These are phyloP conservation scores for Ilyonectria robusta DNA, from an alignment of 2,329 filamentous ascomycete species.

Conservation along the genomic window DNA sequence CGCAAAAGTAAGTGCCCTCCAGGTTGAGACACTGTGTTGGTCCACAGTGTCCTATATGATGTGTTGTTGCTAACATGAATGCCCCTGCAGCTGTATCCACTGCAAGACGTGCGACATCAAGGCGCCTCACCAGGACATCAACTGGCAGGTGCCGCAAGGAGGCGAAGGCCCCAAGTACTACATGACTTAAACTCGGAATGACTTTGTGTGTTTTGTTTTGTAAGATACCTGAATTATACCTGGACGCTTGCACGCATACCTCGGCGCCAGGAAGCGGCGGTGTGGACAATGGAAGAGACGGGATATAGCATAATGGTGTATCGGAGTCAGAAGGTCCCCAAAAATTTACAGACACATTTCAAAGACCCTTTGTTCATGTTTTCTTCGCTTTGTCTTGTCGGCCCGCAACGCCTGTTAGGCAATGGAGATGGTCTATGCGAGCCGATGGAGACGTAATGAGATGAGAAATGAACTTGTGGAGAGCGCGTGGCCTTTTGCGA, in stretches of 20 bases:
- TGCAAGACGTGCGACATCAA: conserved; percentile 99
- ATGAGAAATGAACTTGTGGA: conserved; percentile 38
- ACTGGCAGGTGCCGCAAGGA: conserved; percentile 95
- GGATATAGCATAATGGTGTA: conserved; percentile 34
- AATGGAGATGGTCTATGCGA: conserved; percentile 32
- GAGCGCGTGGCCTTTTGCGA: conserved; percentile 28
- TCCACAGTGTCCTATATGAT: conserved; percentile 1
- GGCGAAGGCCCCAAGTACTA: conserved; percentile 84
- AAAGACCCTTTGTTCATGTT: background rate
- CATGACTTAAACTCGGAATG: conserved; percentile 65
- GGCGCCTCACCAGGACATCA: conserved; percentile 95
- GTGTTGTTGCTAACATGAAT: conserved; percentile 29
- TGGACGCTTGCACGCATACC: conserved; percentile 38
- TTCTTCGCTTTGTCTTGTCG: conserved; percentile 13
- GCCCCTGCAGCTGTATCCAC: conserved; percentile 86
- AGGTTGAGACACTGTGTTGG: background rate
- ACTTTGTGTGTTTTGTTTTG: conserved; percentile 35
- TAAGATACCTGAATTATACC: conserved; percentile 47
- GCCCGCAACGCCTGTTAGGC: conserved; percentile 3
- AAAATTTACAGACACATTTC: conserved; percentile 25
- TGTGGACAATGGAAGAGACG: conserved; percentile 29
- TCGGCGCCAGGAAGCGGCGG: conserved; percentile 35
- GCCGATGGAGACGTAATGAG: conserved; percentile 25
- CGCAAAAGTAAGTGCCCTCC: conserved; percentile 84
- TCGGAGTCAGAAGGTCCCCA: conserved; percentile 37